Evolutionary conservation across 1,139 yeast species (phyloP).

Genomic region (Debaryomycetaceae sp.): DNA sequence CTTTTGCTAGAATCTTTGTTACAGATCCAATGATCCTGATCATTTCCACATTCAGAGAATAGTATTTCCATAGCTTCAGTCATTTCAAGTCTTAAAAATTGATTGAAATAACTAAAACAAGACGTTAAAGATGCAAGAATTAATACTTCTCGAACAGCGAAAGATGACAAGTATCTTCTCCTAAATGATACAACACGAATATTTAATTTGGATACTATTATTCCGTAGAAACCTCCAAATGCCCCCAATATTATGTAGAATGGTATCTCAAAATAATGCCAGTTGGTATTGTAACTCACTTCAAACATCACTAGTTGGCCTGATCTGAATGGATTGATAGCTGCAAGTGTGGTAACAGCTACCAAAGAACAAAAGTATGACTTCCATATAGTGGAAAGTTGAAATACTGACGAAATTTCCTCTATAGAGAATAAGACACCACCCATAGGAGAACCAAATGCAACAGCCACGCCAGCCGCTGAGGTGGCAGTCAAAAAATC

Average conservation of each 20-base stretch:
- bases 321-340: conserved; percentile 85
- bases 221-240: conserved; percentile 92
- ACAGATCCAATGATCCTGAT: conserved; percentile 46
- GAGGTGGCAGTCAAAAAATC: conserved; percentile 59
- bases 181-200: conserved; percentile 77
- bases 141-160: conserved; percentile 70
- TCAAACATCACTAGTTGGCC: conserved; percentile 93
- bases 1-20: conserved; percentile 36
- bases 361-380: conserved; percentile 87
- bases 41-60: conserved; percentile 76
- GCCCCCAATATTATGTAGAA: conserved; percentile 75
- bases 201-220: conserved; percentile 74
- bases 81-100: conserved; percentile 82
- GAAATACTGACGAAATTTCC: conserved; percentile 71
- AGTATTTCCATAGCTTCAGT: conserved; percentile 90
- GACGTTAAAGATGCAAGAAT: conserved; percentile 70
- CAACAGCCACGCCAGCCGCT: conserved; percentile 74
- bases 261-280: conserved; percentile 87
- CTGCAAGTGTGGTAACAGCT: conserved; percentile 76
- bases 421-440: conserved; percentile 71
- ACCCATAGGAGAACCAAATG: conserved; percentile 72
- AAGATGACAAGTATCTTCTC: conserved; percentile 56
- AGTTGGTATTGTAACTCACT: conserved; percentile 76
- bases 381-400: conserved; percentile 81
- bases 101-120: conserved; percentile 75